Conservation (phyloP, 169 alveolate genomes). For the Eimeria falciformis region DNA sequence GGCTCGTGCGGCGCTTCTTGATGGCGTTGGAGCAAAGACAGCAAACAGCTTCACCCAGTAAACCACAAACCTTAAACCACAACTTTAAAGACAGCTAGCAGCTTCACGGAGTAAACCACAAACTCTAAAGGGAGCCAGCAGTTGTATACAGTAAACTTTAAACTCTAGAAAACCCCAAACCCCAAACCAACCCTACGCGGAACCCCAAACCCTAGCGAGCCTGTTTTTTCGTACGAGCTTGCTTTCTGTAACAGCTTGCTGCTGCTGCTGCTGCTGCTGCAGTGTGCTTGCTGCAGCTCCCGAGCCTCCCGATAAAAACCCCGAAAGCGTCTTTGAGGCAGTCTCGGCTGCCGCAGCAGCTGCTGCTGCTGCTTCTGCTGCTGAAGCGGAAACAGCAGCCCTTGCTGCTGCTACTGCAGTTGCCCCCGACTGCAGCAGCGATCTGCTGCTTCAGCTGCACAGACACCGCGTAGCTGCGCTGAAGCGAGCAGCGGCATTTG, state of each 20-base stretch:
- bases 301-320: background rate
- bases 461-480: slow-evolving; percentile 32
- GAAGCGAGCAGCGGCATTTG: slow-evolving; percentile 5
- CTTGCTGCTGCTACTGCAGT: background rate
- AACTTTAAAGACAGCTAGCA: too few species aligned
- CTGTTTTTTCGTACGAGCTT: too few species aligned
- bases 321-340: background rate
- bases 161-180: too few species aligned
- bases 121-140: too few species aligned
- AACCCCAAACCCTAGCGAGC: slow-evolving; percentile 32
- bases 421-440: slow-evolving; percentile 21
- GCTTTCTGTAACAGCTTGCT: too few species aligned
- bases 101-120: too few species aligned
- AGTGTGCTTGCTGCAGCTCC: slow-evolving; percentile 26
- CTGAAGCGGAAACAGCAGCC: slow-evolving; percentile 16
- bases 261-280: slow-evolving; percentile 8
- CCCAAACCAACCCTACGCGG: too few species aligned
- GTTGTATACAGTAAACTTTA: too few species aligned
- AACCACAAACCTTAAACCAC: slow-evolving; percentile 28
- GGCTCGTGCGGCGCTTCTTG: background rate
- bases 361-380: slow-evolving; percentile 7
- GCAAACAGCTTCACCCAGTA: background rate
- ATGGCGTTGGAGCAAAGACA: slow-evolving; percentile 4
- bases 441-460: slow-evolving; percentile 37
- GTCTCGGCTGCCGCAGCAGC: slow-evolving; percentile 17